Conservation (phyloP, 2,329 filamentous ascomycete genomes). For the Dactylellina cionopaga region DNA sequence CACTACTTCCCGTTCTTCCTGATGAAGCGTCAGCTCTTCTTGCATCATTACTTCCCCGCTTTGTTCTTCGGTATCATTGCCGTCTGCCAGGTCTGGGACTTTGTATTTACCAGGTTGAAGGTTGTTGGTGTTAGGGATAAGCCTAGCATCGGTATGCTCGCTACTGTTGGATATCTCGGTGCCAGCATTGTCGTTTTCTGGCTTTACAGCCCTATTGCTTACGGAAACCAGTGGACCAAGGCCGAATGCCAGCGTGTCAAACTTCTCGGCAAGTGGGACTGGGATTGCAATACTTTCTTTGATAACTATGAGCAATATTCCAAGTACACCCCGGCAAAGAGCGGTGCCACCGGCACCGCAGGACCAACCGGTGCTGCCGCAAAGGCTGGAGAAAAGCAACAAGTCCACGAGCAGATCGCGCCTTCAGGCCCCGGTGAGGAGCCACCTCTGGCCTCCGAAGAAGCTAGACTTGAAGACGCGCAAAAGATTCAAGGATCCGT, state of each 20-base stretch:
- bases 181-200: slow-evolving; percentile 79
- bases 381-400: slow-evolving; percentile 34
- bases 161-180: slow-evolving; percentile 77
- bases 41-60: slow-evolving; percentile 98
- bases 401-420: slow-evolving; percentile 24
- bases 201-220: slow-evolving; percentile 87
- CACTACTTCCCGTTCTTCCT: slow-evolving; percentile 99
- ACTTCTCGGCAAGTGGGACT: slow-evolving; percentile 90
- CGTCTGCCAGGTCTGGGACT: slow-evolving; percentile 90
- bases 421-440: slow-evolving; percentile 39
- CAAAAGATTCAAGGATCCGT: slow-evolving; percentile 58
- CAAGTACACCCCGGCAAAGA: slow-evolving; percentile 40
- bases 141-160: slow-evolving; percentile 77
- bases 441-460: slow-evolving; percentile 14
- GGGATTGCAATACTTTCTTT: slow-evolving; percentile 92
- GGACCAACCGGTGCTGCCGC: slow-evolving; percentile 12
- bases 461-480: slow-evolving; percentile 45
- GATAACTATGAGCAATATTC: slow-evolving; percentile 46
- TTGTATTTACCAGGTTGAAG: slow-evolving; percentile 76
- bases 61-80: slow-evolving; percentile 93
- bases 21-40: slow-evolving; percentile 96
- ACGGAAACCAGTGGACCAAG: slow-evolving; percentile 95
- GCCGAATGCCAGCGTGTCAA: slow-evolving; percentile 86
- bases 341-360: slow-evolving; percentile 23
- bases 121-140: slow-evolving; percentile 74